Evolutionary conservation across 2,329 filamentous ascomycete genomes (phyloP), one percentile per base, ranked within the genome.

Genomic region (Leptoxyphium fumago): DNA sequence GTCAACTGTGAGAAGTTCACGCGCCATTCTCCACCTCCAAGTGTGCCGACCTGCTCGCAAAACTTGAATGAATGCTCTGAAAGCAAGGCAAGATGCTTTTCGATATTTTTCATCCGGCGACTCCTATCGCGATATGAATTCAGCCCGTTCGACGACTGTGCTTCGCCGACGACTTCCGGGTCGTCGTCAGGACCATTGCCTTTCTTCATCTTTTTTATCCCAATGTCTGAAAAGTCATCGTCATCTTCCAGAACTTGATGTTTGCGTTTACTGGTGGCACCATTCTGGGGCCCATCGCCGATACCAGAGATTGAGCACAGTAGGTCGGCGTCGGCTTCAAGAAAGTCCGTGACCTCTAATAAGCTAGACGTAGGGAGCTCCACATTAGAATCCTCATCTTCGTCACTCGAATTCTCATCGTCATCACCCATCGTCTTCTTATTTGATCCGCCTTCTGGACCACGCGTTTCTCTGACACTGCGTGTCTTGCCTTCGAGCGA

Each of bases 1-100:
- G 85, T 72, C 3, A 96, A 70, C 8, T 74, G 71, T n/a, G 75
- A 71, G 58, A 91, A 94, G 55, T 94, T 80, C 5, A 96, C 77
- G 0, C 78, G 81, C 84, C 87, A 98, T 55, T 84, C 78, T 29
- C 81, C 79, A 18, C 75, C 72, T 29, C 76, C 77, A 30, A 70
- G 65, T 38, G 65, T 70, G 18, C 81, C 78, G 51, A 77, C 77
- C 57, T 82, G 80, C 15, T 75, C 74, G 42, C 85, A 68, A 52
- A 91, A 88, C 1, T 71, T 66, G 61, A 77, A 70, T 48, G 75
- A 73, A 63, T 84, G 80, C 54, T 84, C 78, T 11, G 78, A 71
- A 7, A 93, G 71, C 1, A 88, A 64, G 2, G 79, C 64, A n/a
- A 89, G 73, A 59, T 91, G 84, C 47, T 80, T 77, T 44, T 82